Conservation (phyloP, 345 rosid genomes). For the Euphorbia tirucalli region DNA sequence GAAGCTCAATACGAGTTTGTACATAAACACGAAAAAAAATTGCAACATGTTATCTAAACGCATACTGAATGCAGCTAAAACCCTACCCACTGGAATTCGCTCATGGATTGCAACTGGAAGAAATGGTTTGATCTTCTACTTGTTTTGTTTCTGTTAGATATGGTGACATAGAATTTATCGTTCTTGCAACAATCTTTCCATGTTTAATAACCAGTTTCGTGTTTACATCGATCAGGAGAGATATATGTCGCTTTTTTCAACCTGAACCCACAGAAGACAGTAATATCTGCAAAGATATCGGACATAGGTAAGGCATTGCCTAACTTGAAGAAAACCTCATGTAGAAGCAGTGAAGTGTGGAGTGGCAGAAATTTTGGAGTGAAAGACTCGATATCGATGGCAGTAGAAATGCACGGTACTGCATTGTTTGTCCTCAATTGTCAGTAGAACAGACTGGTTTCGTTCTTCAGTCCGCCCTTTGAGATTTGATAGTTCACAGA, state of each 20-base stretch:
- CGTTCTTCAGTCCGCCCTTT: no score
- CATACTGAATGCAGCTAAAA: conserved; percentile 22
- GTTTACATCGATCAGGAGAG: conserved; percentile 18
- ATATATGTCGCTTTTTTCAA: conserved; percentile 32
- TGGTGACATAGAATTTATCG: no score
- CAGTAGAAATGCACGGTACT: conserved; percentile 52
- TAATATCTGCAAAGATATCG: conserved; percentile 52
- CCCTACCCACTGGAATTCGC: conserved; percentile 48
- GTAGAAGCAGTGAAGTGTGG: conserved; percentile 64
- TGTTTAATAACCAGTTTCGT: not conserved
- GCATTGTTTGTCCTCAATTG: conserved; percentile 63
- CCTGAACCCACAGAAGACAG: conserved; percentile 21
- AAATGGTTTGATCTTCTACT: conserved; percentile 38
- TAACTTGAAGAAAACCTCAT: conserved; percentile 35
- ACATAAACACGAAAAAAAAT: no score
- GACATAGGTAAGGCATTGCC: conserved; percentile 55
- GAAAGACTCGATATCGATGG: conserved; percentile 33
- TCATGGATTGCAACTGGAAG: conserved; percentile 92
- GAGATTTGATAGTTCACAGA: no score
- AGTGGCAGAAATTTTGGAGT: conserved; percentile 39
- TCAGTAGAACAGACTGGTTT: conserved; percentile 11
- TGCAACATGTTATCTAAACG: not conserved
- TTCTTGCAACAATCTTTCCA: no score
- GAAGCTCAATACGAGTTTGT: conserved; percentile 1
- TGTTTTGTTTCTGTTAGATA: not conserved